A percentile compares a stretch with the other conserved stretches of the same genome.
These are phyloP conservation scores for Hyphopichia khmerensis DNA, from an alignment of 1,139 yeast species.

Conservation along the genomic window DNA sequence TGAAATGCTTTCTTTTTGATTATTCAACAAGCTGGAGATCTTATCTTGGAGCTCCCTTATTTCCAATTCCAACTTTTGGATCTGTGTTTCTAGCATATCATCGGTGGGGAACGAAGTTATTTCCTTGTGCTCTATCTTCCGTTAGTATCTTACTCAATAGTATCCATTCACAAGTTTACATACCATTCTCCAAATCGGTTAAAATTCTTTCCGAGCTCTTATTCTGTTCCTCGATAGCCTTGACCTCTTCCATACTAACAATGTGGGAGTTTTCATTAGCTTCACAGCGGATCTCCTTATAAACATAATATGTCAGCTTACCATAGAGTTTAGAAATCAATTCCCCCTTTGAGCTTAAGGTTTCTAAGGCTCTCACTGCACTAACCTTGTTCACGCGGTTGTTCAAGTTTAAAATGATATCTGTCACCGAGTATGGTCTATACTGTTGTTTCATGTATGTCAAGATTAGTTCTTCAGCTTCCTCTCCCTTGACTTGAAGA, in stretches of 20 bases:
- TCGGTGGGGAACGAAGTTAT: background rate
- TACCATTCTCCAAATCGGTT: background rate
- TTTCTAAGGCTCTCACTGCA: constrained; percentile 25
- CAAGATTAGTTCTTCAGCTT: constrained; percentile 10
- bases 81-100: background rate
- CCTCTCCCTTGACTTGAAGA: constrained; percentile 5
- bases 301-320: constrained; percentile 32
- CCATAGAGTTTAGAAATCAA: constrained; percentile 33
- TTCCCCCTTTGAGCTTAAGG: constrained; percentile 20
- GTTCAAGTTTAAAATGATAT: constrained; percentile 36
- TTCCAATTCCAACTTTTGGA: background rate
- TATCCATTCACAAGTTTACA: background rate
- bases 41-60: background rate
- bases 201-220: background rate
- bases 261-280: background rate
- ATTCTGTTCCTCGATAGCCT: background rate
- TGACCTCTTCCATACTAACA: background rate
- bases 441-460: constrained; percentile 33
- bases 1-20: background rate
- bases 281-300: constrained; percentile 14
- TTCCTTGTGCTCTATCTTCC: background rate
- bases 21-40: background rate
- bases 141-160: background rate
- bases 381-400: constrained; percentile 25
- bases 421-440: constrained; percentile 37